Percentiles rank a stretch among this genome's conserved stretches.
phyloP scores from a whole-genome alignment of 176 grass and related monocot species.

The Tillandsia leiboldiana region DNA sequence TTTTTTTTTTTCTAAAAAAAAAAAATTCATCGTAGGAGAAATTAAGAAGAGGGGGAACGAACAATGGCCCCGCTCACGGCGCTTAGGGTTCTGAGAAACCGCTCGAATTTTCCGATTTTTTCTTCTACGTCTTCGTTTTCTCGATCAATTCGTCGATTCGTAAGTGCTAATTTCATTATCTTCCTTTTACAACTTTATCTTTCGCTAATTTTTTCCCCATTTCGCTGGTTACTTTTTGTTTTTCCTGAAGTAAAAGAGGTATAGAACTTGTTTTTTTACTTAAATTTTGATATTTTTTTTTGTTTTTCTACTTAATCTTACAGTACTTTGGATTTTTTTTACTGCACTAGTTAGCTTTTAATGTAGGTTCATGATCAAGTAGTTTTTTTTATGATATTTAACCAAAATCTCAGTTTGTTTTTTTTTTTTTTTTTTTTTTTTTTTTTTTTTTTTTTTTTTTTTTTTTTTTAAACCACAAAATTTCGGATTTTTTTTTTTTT shows the following conservation, averaged over 20 bases:
- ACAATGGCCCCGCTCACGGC: background rate
- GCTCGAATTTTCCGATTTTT: background rate
- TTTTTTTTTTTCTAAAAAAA: too few relatives aligned
- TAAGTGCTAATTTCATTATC: background rate
- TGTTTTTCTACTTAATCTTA: background rate
- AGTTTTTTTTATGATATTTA: background rate
- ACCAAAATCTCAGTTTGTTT: background rate
- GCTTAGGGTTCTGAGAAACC: conserved; percentile 2
- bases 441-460: too few relatives aligned
- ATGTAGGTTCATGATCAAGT: background rate
- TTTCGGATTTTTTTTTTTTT: too few relatives aligned
- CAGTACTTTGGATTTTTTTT: background rate
- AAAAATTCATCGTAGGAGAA: too few relatives aligned
- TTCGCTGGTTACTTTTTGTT: background rate
- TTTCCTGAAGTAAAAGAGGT: background rate
- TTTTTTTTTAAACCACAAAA: too few relatives aligned
- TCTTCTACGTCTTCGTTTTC: too few relatives aligned
- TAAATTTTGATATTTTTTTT: too few relatives aligned
- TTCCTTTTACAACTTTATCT: background rate
- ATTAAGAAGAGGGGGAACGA: background rate
- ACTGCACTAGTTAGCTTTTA: background rate
- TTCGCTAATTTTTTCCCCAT: background rate
- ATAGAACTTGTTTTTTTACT: background rate
- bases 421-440: background rate
- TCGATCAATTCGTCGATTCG: background rate